Evolutionary conservation across 2,329 filamentous ascomycete genomes (phyloP), one percentile per base, ranked within the genome.

Genomic region (Phialophora chinensis): DNA sequence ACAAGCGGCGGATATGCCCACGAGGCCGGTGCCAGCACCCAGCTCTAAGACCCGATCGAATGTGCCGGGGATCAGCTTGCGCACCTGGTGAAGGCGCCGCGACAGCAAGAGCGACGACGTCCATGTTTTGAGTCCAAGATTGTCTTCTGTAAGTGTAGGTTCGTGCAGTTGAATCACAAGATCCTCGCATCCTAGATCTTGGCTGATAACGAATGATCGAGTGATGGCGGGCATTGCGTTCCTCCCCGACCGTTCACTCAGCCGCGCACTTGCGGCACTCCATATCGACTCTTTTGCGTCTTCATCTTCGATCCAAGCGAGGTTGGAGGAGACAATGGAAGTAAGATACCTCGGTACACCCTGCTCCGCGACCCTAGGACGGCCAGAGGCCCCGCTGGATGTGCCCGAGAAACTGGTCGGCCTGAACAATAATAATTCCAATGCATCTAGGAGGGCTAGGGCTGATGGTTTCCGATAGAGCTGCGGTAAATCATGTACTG

Each of bases 71-170:
- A 72, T 60, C 50, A 69, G 66, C 52, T 56, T 62, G 31, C 66
- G 63, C 8, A 84, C 74, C 2, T 66, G 69, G 56, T 75, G 74
- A 29, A 98, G 85, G 27, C 91, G 87, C 71, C 87, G 90, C 0
- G 94, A 90, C 4, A 98, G 87, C 1, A 96, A 85, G 74, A 93
- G 96, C 0, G 93, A 94, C 0, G 93, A 94, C 0, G 91, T 92
- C 95, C 95, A 98, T 0, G 95, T 99, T 78, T 99, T 98, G 77
- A 96, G 85, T 1, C 95, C 95, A 20, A 98, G 83, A 66, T 91
- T 91, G 77, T 97, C 94, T 6, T 91, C 91, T 0, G 92, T 96
- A 63, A 98, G 82, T 0, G 93, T 89, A 1, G 95, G 95, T 76
- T 99, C 95, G 64, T 92, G 86, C 47, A 99, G 87, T 42, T 85